phyloP scores from a whole-genome alignment of 495 filamentous ascomycete genomes.

The Penicillium samsonianum region DNA sequence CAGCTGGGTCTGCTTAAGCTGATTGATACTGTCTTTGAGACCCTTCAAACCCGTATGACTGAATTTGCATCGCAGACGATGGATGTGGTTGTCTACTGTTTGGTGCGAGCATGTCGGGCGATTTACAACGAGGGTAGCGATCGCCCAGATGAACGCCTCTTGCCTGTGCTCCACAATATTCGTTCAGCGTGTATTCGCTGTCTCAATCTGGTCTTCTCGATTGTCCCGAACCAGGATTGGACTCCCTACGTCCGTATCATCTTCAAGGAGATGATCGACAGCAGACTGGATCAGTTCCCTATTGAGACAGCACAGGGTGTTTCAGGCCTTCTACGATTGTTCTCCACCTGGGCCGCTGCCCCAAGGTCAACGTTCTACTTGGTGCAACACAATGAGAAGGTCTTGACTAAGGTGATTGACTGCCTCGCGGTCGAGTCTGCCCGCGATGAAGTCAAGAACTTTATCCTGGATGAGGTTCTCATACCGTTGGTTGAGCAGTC shows the following conservation, averaged over 20 bases:
- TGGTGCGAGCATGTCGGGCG: conserved; percentile 67
- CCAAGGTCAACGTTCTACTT: conserved; percentile 68
- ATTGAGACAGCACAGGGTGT: conserved; percentile 85
- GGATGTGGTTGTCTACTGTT: conserved; percentile 75
- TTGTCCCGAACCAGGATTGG: conserved; percentile 67
- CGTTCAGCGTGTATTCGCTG: conserved; percentile 76
- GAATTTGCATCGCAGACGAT: conserved; percentile 63
- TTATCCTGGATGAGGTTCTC: conserved; percentile 72
- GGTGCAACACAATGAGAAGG: conserved; percentile 57
- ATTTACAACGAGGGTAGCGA: conserved; percentile 47
- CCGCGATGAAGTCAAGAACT: conserved; percentile 86
- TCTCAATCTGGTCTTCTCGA: conserved; percentile 72
- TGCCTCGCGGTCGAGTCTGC: conserved; percentile 71
- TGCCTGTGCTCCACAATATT: conserved; percentile 65
- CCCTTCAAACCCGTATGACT: conserved; percentile 67
- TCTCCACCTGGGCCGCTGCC: conserved; percentile 75
- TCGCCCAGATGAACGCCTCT: conserved; percentile 43
- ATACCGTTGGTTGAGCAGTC: conserved; percentile 58
- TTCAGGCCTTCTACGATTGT: conserved; percentile 77
- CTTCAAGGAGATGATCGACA: conserved; percentile 71
- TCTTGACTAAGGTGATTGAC: conserved; percentile 70
- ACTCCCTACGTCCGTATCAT: conserved; percentile 66
- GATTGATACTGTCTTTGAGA: conserved; percentile 82
- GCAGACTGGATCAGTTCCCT: conserved; percentile 76
- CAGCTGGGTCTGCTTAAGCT: conserved; percentile 88